These are phyloP conservation scores for Xylaria digitata DNA, from an alignment of 2,329 filamentous ascomycete genomes.

Conservation along the genomic window DNA sequence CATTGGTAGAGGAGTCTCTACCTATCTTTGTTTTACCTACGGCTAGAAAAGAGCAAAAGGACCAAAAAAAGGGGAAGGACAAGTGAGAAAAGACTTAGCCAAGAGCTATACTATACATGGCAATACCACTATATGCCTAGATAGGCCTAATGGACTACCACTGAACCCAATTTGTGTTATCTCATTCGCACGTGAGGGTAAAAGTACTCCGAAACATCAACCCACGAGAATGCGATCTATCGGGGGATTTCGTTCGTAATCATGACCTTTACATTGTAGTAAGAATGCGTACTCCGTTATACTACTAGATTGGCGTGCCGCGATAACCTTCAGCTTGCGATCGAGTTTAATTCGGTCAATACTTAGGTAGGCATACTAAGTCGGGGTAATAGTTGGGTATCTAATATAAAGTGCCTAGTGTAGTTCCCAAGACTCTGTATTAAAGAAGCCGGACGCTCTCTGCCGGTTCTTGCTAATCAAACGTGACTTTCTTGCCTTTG, in stretches of 20 bases:
- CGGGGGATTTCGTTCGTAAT: too few relatives aligned
- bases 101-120: background rate
- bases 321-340: background rate
- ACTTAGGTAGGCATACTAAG: background rate
- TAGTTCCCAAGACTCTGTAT: background rate
- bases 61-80: too few relatives aligned
- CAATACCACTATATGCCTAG: background rate
- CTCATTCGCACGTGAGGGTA: too few relatives aligned
- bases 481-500: conserved; percentile 68
- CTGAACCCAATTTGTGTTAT: too few relatives aligned
- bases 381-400: conserved; percentile 25
- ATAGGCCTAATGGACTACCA: background rate
- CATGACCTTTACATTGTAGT: too few relatives aligned
- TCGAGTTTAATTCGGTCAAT: background rate
- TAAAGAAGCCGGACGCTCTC: background rate
- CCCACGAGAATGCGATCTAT: too few relatives aligned
- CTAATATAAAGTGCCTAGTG: conserved; percentile 24
- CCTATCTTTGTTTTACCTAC: background rate
- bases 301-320: background rate
- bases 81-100: background rate
- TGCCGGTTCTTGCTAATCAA: conserved; percentile 56
- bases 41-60: background rate
- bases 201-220: too few relatives aligned
- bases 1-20: background rate
- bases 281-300: background rate